phyloP scores from a whole-genome alignment of 2,329 filamentous ascomycete genomes.

The Diaporthe citri region DNA sequence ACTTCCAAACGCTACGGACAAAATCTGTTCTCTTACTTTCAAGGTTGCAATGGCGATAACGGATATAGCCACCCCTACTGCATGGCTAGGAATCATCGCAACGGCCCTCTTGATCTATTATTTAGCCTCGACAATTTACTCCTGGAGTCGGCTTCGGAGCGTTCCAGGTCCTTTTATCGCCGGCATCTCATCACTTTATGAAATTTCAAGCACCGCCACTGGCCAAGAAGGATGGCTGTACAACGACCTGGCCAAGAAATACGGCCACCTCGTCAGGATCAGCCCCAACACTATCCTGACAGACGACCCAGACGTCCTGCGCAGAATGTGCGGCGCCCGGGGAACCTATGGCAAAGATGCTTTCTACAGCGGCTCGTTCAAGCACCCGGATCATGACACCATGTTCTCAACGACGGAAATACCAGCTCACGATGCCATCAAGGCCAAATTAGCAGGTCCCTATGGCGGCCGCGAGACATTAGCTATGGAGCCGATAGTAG shows the following conservation, averaged over 20 bases:
- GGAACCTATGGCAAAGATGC: conserved; percentile 47
- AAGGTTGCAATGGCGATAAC: background rate
- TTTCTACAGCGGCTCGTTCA: conserved; percentile 2
- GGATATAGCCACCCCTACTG: background rate
- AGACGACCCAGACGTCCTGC: conserved; percentile 49
- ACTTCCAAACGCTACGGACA: background rate
- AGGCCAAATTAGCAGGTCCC: conserved; percentile 42
- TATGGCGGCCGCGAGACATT: conserved; percentile 48
- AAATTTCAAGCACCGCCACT: conserved; percentile 41
- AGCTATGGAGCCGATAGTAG: conserved; percentile 43
- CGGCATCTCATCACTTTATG: conserved; percentile 51
- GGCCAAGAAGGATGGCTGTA: conserved; percentile 45
- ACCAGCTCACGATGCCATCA: conserved; percentile 47
- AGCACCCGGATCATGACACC: conserved; percentile 19
- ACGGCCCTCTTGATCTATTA: background rate
- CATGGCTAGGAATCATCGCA: background rate
- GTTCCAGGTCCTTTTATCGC: conserved; percentile 47
- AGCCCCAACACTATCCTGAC: conserved; percentile 53
- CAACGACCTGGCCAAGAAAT: conserved; percentile 42
- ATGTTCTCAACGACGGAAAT: conserved; percentile 41
- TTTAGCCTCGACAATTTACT: background rate
- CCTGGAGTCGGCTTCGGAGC: conserved; percentile 42
- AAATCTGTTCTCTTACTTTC: background rate
- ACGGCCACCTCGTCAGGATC: conserved; percentile 49
- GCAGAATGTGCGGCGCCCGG: conserved; percentile 47